These are phyloP conservation scores for Calonectria leucothoes DNA, from an alignment of 2,329 filamentous ascomycete species.

Conservation along the genomic window DNA sequence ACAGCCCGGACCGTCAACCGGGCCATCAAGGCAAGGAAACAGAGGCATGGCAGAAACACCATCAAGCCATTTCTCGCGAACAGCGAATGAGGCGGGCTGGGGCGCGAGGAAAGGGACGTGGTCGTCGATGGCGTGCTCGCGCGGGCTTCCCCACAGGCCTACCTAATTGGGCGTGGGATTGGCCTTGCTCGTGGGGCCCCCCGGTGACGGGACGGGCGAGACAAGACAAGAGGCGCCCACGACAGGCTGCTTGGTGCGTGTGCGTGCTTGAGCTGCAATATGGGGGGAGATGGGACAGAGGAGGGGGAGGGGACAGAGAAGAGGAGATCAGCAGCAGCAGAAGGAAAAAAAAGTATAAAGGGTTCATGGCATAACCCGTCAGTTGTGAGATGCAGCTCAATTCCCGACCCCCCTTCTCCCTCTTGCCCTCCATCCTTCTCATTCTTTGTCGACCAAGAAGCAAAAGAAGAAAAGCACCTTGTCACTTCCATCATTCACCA, in stretches of 20 bases:
- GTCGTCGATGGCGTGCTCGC: constrained; percentile 28
- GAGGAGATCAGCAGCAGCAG: not conserved
- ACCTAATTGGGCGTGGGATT: constrained; percentile 17
- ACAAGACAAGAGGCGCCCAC: not conserved
- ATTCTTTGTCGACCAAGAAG: constrained; percentile 38
- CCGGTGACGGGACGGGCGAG: not conserved
- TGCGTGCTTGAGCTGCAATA: constrained; percentile 10
- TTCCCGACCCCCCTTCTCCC: not conserved
- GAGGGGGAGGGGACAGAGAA: not conserved
- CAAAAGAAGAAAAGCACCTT: not conserved
- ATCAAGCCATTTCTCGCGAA: constrained; percentile 25
- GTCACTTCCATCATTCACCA: constrained; percentile 30
- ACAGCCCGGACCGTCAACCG: not conserved
- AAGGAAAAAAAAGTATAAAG: constrained; percentile 37
- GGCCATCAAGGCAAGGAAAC: not conserved
- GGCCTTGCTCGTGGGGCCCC: constrained; percentile 11
- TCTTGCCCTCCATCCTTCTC: constrained; percentile 6
- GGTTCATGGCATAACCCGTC: constrained; percentile 24
- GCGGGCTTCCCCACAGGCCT: constrained; percentile 20
- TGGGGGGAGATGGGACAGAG: not conserved
- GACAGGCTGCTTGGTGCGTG: constrained; percentile 1
- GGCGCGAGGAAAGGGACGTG: constrained; percentile 9
- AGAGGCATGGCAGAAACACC: constrained; percentile 3
- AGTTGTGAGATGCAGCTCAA: not conserved
- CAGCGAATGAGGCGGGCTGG: constrained; percentile 17